Conservation (phyloP, 805 yeast genomes). For the Candida tibetensis region DNA sequence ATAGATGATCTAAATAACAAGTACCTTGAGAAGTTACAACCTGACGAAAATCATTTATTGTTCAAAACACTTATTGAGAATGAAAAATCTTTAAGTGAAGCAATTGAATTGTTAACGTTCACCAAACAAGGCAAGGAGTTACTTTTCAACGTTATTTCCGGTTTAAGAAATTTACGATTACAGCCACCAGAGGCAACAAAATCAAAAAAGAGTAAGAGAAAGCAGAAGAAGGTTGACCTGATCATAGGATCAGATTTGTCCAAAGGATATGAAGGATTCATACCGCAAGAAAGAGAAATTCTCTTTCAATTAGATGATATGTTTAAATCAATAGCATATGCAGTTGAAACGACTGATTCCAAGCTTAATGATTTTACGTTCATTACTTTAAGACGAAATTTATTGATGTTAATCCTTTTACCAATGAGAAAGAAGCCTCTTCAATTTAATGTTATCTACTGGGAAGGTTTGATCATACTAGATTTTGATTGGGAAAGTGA, state of each 20-base stretch:
- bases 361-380: no score
- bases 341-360: no score
- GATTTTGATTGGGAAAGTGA: conserved; percentile 19
- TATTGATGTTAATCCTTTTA: conserved; percentile 17
- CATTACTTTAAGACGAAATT: conserved; percentile 20
- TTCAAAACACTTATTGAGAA: no score
- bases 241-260: conserved; percentile 19
- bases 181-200: background rate
- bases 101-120: no score
- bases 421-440: conserved; percentile 16
- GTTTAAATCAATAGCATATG: no score
- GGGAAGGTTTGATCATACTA: conserved; percentile 16
- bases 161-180: conserved; percentile 3
- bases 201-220: conserved; percentile 1
- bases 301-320: conserved; percentile 18
- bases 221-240: conserved; percentile 6
- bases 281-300: conserved; percentile 8
- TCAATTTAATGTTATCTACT: conserved; percentile 18
- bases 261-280: conserved; percentile 14
- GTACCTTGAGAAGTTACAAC: no score
- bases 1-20: no score
- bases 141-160: conserved; percentile 9
- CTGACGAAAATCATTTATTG: no score
- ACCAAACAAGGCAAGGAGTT: no score
- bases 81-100: no score